Base-by-base conservation (phyloP, 2,329 filamentous ascomycete species). In the Penicillium sp. region DNA sequence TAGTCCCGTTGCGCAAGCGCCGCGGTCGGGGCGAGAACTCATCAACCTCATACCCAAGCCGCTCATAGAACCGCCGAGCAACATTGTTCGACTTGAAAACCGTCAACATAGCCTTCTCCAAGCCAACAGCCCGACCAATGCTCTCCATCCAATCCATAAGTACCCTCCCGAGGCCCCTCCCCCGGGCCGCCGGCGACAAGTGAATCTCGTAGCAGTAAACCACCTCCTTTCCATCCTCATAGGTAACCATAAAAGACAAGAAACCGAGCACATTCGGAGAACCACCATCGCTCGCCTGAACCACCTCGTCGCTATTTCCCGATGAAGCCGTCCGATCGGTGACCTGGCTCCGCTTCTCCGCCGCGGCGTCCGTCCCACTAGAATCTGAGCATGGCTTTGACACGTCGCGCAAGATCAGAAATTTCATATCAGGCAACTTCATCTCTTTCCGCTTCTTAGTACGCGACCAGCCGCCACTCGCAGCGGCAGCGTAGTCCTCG, bases 191-290 rank as follows among this genome's bases (percentile, higher is more conserved):
- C 0, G 72, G 64, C 1, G 64, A 58, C 7, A 83, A 70, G 56
- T 84, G 82, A 11, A 85, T 73, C 63, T 85, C 82, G 65, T 84
- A 85, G 57, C 82, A 76, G 62, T 84, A 85, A n/a, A 82, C 52
- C 5, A 84, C 81, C 11, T 80, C 74, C 16, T 74, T 64, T 4
- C 70, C 70, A 46, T 80, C 78, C 55, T 81, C 79, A 46, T 78
- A 73, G n/a, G 77, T 79, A 51, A 80, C 65, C 76, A 80, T 78
- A 62, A 80, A 80, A 4, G 77, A 80, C 13, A 78, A 58, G 57
- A 81, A 77, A 1, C 72, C 76, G 2, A 65, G 46, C 5, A 73
- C 53, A 9, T 27, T 16, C 8, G 50, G 28, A 36, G 14, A 38
- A 30, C 3, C 3, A 3, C 27, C 4, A 11, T 7, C 4, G 22